Percentiles rank a stretch among this genome's conserved stretches.
Evolutionary conservation across 1,139 yeast genomes (phyloP).

Genomic region (Arxiozyma telluris): DNA sequence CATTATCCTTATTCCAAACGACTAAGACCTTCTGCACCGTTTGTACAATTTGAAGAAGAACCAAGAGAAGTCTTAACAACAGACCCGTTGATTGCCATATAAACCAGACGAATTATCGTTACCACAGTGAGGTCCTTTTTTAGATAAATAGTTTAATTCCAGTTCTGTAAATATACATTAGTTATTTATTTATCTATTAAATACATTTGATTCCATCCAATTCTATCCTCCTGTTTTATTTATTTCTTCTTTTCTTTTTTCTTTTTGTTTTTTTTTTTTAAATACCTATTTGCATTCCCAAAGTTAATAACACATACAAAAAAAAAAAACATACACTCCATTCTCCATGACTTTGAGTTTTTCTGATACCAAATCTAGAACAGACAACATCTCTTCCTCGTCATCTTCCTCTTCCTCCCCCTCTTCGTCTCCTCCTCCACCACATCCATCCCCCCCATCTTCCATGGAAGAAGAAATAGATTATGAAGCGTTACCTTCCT

Average conservation of each 20-base stretch:
- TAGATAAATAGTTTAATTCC: not conserved
- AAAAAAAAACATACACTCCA: not conserved
- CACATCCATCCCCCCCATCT: not conserved
- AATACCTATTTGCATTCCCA: not conserved
- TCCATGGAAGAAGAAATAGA: conserved; percentile 42
- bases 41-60: too few relatives aligned
- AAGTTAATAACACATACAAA: not conserved
- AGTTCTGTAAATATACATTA: not conserved
- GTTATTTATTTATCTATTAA: not conserved
- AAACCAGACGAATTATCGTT: not conserved
- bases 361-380: not conserved
- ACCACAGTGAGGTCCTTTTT: not conserved
- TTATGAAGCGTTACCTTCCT: conserved; percentile 86
- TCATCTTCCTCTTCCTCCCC: not conserved
- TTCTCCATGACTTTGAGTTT: conserved; percentile 2
- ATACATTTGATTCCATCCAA: not conserved
- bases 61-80: not conserved
- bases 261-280: too few relatives aligned
- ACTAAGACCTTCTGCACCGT: too few relatives aligned
- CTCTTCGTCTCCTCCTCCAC: not conserved
- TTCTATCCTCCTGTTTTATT: not conserved
- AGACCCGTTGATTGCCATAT: not conserved
- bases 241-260: too few relatives aligned
- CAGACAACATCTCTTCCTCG: not conserved
- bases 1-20: too few relatives aligned